These are phyloP conservation scores for Aspergillus sp. DNA, from an alignment of 2,329 filamentous ascomycete species.

Conservation along the genomic window DNA sequence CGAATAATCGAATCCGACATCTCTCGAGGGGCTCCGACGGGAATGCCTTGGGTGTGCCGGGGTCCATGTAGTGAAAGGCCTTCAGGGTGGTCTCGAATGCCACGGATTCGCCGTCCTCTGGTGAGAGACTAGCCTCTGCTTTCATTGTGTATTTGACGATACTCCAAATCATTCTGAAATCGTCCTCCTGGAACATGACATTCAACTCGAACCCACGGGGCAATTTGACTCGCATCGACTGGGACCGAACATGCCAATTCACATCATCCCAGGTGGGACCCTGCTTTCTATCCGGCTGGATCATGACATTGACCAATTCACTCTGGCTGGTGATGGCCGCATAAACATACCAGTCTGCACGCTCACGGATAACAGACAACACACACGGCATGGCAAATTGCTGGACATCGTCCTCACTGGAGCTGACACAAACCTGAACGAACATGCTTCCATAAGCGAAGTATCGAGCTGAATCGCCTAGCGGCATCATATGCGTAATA, in stretches of 20 bases:
- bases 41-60: conserved; percentile 61
- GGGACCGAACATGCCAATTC: conserved; percentile 62
- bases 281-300: conserved; percentile 58
- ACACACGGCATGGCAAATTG: conserved; percentile 65
- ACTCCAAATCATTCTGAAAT: conserved; percentile 69
- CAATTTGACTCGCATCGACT: conserved; percentile 58
- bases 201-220: conserved; percentile 66
- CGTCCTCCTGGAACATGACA: conserved; percentile 62
- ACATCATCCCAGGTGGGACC: conserved; percentile 75
- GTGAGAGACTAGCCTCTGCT: conserved; percentile 61
- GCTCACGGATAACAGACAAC: conserved; percentile 63
- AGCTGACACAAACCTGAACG: conserved; percentile 65
- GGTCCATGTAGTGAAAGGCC: conserved; percentile 73
- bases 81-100: conserved; percentile 61
- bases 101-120: conserved; percentile 58
- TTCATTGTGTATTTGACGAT: conserved; percentile 78
- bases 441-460: conserved; percentile 75
- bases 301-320: conserved; percentile 62
- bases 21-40: conserved; percentile 62
- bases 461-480: conserved; percentile 62
- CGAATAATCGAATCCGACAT: conserved; percentile 68
- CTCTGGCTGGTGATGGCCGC: conserved; percentile 72
- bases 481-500: conserved; percentile 60
- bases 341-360: conserved; percentile 59
- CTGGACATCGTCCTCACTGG: conserved; percentile 54